Conservation (phyloP, 306 rosid species). For the Trichosanthes truncata region DNA sequence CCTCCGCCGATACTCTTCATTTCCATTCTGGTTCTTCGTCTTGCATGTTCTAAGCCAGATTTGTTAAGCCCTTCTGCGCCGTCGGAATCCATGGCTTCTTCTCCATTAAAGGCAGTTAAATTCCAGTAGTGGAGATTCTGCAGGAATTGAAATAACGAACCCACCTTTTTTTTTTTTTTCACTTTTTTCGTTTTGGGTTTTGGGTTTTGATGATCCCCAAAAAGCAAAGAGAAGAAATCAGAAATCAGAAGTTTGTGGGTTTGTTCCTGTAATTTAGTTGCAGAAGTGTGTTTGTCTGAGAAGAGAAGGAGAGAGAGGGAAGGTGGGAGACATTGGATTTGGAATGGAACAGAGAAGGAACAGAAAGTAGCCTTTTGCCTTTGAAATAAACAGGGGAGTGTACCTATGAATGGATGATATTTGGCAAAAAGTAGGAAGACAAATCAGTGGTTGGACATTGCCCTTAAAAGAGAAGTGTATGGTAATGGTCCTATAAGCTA, state of each 20-base stretch:
- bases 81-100: neutral
- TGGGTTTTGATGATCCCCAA: neutral
- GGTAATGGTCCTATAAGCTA: neutral
- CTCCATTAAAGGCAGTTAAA: neutral
- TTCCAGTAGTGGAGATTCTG: neutral
- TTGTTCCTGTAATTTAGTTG: neutral
- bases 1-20: slow-evolving; percentile 21
- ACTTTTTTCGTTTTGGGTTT: neutral
- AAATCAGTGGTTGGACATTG: neutral
- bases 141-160: neutral
- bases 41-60: neutral
- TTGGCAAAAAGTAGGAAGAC: neutral
- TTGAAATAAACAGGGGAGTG: neutral
- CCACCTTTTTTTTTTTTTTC: neutral
- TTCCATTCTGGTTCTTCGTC: neutral
- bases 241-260: neutral
- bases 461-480: neutral
- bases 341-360: neutral
- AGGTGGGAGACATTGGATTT: neutral
- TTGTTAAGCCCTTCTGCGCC: neutral
- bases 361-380: neutral
- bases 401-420: neutral
- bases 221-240: neutral
- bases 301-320: neutral
- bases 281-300: neutral